Base-by-base conservation (phyloP, 2,329 filamentous ascomycete genomes). In the Torrubiella hemipterigena region DNA sequence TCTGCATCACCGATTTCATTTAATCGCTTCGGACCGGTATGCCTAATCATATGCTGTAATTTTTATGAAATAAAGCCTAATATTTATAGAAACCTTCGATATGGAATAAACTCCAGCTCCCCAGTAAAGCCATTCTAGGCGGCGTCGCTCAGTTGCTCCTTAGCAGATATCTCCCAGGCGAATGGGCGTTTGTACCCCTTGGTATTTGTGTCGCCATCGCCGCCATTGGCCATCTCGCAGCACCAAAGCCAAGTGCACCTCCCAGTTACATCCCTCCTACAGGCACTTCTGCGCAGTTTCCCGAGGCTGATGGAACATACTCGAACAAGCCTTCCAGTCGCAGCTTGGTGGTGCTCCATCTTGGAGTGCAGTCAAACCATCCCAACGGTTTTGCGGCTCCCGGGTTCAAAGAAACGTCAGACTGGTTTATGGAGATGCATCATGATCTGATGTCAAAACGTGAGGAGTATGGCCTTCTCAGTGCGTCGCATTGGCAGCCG, bases 331-430 rank as follows among this genome's bases (percentile, higher is more conserved):
- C 57, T 3, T 46, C 48, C 10, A 33, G 43, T 3, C 38, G 46
- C 3, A 35, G 48, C 13, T 21, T 64, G 15, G 55, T 63, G 21
- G 56, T 63, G 33, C 62, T 66, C 47, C 55, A 63, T 41, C 50
- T 66, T 11, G 61, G 61, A 29, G 45, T 55, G 10, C 59, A 63
- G 35, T 50, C 50, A 42, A 63, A 63, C 49, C 61, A 65, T 30
- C 67, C 69, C 0, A 52, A 71, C 1, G 67, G 69, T 4, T 26
- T 60, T 7, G 44, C 71, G 14, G 50, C 55, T 3, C 67, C 69
- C 0, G 58, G 61, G 29, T 56, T 51, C 33, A 48, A 48, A 16
- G 50, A 63, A 13, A 42, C 66, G 1, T 51, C 45, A 27, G 38
- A 42, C 0, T 50, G 49, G 38, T 67, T 70, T 41, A 10, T 26